Conservation (phyloP, 371 early-diverging fungal genomes). For the Circinella minor region DNA sequence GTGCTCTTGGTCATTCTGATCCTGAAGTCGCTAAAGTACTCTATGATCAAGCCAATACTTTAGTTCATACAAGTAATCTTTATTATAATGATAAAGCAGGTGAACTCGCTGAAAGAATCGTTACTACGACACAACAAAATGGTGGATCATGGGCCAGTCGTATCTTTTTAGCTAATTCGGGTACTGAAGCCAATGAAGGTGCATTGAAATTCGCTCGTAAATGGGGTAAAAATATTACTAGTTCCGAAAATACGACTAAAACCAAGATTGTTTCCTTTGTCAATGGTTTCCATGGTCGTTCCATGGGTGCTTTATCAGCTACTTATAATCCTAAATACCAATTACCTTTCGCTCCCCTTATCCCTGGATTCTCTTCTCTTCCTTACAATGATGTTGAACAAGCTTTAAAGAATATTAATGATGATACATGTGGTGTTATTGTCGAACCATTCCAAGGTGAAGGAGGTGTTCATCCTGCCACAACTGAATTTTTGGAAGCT, state of each 20-base stretch:
- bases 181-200: slow-evolving; percentile 92
- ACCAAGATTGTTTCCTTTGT: slow-evolving; percentile 79
- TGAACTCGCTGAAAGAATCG: slow-evolving; percentile 70
- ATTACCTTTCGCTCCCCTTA: slow-evolving; percentile 85
- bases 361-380: slow-evolving; percentile 80
- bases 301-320: slow-evolving; percentile 92
- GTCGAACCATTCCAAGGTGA: slow-evolving; percentile 97
- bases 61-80: slow-evolving; percentile 85
- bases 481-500: slow-evolving; percentile 72
- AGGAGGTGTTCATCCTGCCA: slow-evolving; percentile 84
- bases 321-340: slow-evolving; percentile 93
- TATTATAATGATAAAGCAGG: slow-evolving; percentile 83
- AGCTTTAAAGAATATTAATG: slow-evolving; percentile 62
- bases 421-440: slow-evolving; percentile 90
- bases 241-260: slow-evolving; percentile 30
- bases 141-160: slow-evolving; percentile 54
- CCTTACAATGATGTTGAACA: slow-evolving; percentile 75
- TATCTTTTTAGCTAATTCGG: slow-evolving; percentile 90
- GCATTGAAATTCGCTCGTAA: slow-evolving; percentile 95
- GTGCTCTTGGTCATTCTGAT: slow-evolving; percentile 87
- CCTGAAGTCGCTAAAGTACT: slow-evolving; percentile 70
- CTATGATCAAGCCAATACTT: slow-evolving; percentile 76
- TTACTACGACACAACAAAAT: slow-evolving; percentile 60
- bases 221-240: slow-evolving; percentile 69
- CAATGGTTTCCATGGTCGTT: slow-evolving; percentile 94